phyloP scores from a whole-genome alignment of 768 basidiomycete species.

The Daedaleopsis sinensis region DNA sequence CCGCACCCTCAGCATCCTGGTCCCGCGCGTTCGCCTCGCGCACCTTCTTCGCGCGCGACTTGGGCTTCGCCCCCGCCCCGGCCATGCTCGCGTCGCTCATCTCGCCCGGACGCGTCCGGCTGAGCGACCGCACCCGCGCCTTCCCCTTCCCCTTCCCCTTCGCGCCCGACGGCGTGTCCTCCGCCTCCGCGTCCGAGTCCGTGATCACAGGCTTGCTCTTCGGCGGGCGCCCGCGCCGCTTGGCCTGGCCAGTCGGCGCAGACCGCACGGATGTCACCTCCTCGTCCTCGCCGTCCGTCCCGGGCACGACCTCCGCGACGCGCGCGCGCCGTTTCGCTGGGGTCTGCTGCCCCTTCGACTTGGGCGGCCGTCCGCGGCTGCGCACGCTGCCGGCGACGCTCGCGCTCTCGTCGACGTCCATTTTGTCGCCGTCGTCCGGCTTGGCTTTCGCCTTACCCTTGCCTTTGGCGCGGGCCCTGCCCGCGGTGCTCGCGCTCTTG shows the following conservation, averaged over 20 bases:
- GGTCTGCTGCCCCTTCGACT: constrained; percentile 16
- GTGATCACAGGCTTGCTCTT: constrained; percentile 26
- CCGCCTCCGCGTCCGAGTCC: constrained; percentile 24
- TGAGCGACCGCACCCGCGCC: constrained; percentile 24
- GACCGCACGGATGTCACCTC: constrained; percentile 16
- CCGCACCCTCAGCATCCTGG: constrained; percentile 10
- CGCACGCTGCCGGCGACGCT: constrained; percentile 23
- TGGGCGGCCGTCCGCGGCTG: constrained; percentile 22
- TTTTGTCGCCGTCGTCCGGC: constrained; percentile 22
- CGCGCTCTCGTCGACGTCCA: constrained; percentile 30
- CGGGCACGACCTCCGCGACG: constrained; percentile 10
- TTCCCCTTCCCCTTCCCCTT: constrained; percentile 7
- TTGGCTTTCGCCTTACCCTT: constrained; percentile 25
- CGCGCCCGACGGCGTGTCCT: background rate
- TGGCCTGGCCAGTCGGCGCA: constrained; percentile 12
- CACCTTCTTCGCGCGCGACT: constrained; percentile 15
- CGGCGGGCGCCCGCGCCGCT: constrained; percentile 22
- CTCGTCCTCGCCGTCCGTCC: constrained; percentile 22
- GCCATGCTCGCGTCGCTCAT: constrained; percentile 6
- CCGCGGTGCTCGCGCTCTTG: constrained; percentile 16
- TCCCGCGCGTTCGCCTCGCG: constrained; percentile 19
- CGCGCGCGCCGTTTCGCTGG: constrained; percentile 13
- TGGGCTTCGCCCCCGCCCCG: constrained; percentile 8
- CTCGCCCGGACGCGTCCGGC: constrained; percentile 19
- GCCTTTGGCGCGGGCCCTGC: constrained; percentile 16